Conservation (phyloP, 1,139 yeast genomes). For the Saccharomyces hybrid region DNA sequence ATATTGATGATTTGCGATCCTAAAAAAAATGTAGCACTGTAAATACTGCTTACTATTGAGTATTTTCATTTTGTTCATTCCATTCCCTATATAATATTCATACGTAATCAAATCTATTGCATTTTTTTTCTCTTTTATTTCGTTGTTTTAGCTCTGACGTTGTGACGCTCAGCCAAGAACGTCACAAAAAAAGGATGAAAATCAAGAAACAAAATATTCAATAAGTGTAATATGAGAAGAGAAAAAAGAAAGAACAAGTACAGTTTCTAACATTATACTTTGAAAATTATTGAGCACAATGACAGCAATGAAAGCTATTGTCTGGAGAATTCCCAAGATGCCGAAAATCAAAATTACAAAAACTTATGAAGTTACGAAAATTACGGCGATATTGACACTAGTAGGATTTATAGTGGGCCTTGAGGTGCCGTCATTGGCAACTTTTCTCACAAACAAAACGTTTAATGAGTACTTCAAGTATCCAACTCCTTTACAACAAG, state of each 20-base stretch:
- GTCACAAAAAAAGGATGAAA: not conserved
- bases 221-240: not conserved
- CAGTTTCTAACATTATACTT: not conserved
- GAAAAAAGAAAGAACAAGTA: not conserved
- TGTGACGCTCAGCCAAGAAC: not conserved
- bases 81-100: not conserved
- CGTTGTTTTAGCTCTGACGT: not conserved
- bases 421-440: constrained; percentile 62
- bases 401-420: constrained; percentile 61
- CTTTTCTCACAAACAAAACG: constrained; percentile 42
- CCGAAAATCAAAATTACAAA: not conserved
- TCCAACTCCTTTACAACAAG: constrained; percentile 38
- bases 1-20: not conserved
- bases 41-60: not conserved
- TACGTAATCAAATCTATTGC: not conserved
- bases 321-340: not conserved
- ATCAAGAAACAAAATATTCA: not conserved
- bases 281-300: not conserved
- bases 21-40: not conserved
- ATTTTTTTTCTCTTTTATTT: not conserved
- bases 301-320: not conserved
- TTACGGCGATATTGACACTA: constrained; percentile 33
- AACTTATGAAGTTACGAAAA: not conserved
- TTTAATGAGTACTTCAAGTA: constrained; percentile 40
- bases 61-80: not conserved